Conservation (phyloP, 2,329 filamentous ascomycete genomes). For the Byssoonygena ceratinophila region DNA sequence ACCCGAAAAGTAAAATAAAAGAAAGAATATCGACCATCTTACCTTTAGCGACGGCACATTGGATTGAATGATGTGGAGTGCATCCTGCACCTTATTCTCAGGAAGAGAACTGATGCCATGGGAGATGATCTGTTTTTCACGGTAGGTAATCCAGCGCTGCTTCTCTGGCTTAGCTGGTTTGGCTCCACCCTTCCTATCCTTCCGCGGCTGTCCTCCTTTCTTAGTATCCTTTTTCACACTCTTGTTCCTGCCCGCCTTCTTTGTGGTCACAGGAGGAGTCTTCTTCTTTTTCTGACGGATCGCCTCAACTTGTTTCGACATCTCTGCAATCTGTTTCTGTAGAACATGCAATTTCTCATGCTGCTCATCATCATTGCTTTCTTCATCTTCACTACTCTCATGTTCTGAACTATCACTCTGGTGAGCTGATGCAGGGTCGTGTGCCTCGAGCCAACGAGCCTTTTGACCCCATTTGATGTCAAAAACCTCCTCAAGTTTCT, state of each 20-base stretch:
- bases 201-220: conserved; percentile 43
- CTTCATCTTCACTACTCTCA: conserved; percentile 61
- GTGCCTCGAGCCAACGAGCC: conserved; percentile 65
- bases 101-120: conserved; percentile 73
- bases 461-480: conserved; percentile 67
- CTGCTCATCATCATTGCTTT: conserved; percentile 52
- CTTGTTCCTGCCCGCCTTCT: conserved; percentile 40
- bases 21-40: conserved; percentile 17
- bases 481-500: conserved; percentile 64
- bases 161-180: conserved; percentile 40
- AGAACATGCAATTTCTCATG: conserved; percentile 54
- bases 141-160: conserved; percentile 56
- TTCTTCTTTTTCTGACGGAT: conserved; percentile 51
- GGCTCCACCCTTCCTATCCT: conserved; percentile 41
- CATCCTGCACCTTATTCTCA: conserved; percentile 63
- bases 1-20: background rate
- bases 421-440: conserved; percentile 56
- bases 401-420: conserved; percentile 57
- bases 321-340: conserved; percentile 61
- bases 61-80: conserved; percentile 80
- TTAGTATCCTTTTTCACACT: conserved; percentile 37
- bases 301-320: conserved; percentile 55
- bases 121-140: conserved; percentile 86
- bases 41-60: conserved; percentile 64
- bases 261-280: conserved; percentile 40